phyloP scores from a whole-genome alignment of 2,329 filamentous ascomycete genomes.

The Neonectria coccinea region DNA sequence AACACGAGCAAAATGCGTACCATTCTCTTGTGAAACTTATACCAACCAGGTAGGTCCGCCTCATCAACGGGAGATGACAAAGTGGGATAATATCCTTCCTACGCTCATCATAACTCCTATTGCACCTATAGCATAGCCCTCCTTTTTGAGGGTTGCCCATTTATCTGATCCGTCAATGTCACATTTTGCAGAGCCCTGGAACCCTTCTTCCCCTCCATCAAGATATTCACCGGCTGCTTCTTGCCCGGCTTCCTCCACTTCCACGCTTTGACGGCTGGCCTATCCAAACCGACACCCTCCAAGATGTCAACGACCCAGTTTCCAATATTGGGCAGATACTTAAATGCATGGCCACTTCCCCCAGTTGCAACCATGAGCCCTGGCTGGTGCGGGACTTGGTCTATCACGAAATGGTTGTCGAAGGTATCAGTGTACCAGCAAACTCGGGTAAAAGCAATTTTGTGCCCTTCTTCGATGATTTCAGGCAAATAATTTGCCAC shows the following conservation, averaged over 20 bases:
- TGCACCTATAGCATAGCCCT: not conserved
- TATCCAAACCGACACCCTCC: constrained; percentile 20
- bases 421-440: constrained; percentile 52
- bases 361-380: constrained; percentile 70
- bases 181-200: constrained; percentile 25
- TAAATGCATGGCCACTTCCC: constrained; percentile 72
- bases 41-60: too few relatives aligned
- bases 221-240: constrained; percentile 3
- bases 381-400: constrained; percentile 63
- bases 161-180: constrained; percentile 10
- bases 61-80: not conserved
- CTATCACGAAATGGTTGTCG: constrained; percentile 50
- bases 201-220: constrained; percentile 20
- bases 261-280: constrained; percentile 21
- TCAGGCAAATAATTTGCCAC: constrained; percentile 58
- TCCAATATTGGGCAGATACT: constrained; percentile 70
- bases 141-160: constrained; percentile 16
- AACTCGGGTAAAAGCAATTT: constrained; percentile 49
- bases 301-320: constrained; percentile 61
- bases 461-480: constrained; percentile 49
- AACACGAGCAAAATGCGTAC: too few relatives aligned
- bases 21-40: too few relatives aligned
- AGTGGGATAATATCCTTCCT: not conserved
- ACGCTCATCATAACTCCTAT: not conserved
- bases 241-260: constrained; percentile 13